Evolutionary conservation across 2,329 filamentous ascomycete species (phyloP), one percentile per base, ranked within the genome.

Genomic region (Aspergillus ustus): DNA sequence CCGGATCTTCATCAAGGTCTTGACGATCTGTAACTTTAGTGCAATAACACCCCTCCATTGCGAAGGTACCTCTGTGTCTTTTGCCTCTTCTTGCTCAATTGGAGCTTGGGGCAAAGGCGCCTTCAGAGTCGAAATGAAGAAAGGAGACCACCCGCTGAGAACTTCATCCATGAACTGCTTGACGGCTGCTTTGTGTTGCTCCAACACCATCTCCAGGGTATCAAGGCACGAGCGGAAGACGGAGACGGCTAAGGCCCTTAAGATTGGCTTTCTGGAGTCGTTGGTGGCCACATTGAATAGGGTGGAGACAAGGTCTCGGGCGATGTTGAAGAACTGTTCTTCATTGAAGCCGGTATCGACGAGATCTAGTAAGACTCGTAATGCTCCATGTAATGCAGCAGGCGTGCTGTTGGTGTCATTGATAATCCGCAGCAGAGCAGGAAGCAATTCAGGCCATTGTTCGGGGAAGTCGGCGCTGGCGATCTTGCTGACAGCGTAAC

Each of bases 261-360:
- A 82, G 62, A 87, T 87, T 9, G 90, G 84, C 73, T 91, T 93
- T 69, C 91, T 87, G 63, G 84, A 84, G 62, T 90, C 86, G 74
- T 91, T 91, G 60, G 91, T 84, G 15, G 93, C 92, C 43, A 97
- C 90, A 69, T 91, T 86, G 75, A 92, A 95, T 34, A 97, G 86
- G 54, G 90, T 88, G 70, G 89, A 90, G 73, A 97, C 89, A 61
- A 99, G 90, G 71, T 96, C 90, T 43, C 89, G 84, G 8, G 94
- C 95, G 69, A 96, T 91, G 61, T 85, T 86, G 77, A 98, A 97
- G 83, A 99, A 99, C 70, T 97, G 93, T 64, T 93, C 91, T 74
- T 98, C 94, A 72, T 89, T 96, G 76, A 99, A 86, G 67, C 92
- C 93, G 72, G 97, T 94, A 65, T 98, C 93, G 28, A 99, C 91